Conservation (phyloP, 2,329 filamentous ascomycete genomes). For the Dactylellina haptotyla region DNA sequence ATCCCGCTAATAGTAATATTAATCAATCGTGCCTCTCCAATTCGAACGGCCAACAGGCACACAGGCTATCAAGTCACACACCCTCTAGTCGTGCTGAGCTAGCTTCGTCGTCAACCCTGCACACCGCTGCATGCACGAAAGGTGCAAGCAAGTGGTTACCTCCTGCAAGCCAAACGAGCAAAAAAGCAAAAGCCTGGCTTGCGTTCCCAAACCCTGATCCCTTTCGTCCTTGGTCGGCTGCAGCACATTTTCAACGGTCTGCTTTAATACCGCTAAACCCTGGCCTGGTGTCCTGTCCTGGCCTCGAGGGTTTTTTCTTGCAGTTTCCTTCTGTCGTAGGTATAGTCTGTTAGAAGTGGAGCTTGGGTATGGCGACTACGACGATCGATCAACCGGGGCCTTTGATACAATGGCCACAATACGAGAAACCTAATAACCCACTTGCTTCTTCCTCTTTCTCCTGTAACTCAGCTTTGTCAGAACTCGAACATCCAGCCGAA, state of each 20-base stretch:
- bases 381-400: slow-evolving; percentile 50
- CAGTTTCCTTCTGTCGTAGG: slow-evolving; percentile 41
- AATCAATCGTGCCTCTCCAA: background rate
- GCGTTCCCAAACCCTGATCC: slow-evolving; percentile 26
- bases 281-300: slow-evolving; percentile 37
- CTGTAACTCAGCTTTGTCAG: slow-evolving; percentile 14
- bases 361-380: slow-evolving; percentile 48
- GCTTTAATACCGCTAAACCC: slow-evolving; percentile 47
- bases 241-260: slow-evolving; percentile 32
- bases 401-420: slow-evolving; percentile 41
- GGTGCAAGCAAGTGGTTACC: background rate
- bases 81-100: background rate
- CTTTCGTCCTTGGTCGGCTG: slow-evolving; percentile 26
- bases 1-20: too few species aligned
- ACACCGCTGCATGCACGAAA: background rate
- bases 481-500: slow-evolving; percentile 14
- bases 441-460: slow-evolving; percentile 24
- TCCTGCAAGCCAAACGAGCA: slow-evolving; percentile 30
- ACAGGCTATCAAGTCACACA: background rate
- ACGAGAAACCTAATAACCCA: slow-evolving; percentile 25
- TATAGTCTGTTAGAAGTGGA: slow-evolving; percentile 42
- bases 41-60: too few species aligned
- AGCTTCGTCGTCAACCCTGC: slow-evolving; percentile 13
- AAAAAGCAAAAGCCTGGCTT: slow-evolving; percentile 28
- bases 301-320: slow-evolving; percentile 30